Percentiles rank a stretch among this genome's conserved stretches.
These are phyloP conservation scores for Mycena amicta DNA, from an alignment of 768 basidiomycete species.

Conservation along the genomic window DNA sequence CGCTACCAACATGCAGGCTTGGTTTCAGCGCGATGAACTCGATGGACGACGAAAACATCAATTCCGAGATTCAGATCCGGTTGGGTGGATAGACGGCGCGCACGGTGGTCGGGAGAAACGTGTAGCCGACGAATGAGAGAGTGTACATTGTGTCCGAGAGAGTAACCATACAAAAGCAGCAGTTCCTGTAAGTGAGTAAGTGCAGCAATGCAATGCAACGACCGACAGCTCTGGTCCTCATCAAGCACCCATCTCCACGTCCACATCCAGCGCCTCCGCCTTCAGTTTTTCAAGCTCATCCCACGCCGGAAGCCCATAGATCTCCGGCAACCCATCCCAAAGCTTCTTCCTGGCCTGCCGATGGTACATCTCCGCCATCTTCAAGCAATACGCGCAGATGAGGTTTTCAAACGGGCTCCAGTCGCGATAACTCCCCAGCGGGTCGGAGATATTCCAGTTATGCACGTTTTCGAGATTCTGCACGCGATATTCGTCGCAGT, in stretches of 20 bases:
- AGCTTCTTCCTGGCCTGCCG: constrained; percentile 6
- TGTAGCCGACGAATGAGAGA: too few relatives aligned
- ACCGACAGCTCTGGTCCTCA: too few relatives aligned
- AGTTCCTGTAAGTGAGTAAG: too few relatives aligned
- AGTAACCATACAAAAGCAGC: too few relatives aligned
- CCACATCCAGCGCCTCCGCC: constrained; percentile 3
- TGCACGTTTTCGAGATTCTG: constrained; percentile 14
- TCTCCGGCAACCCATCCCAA: constrained; percentile 10
- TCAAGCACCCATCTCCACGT: constrained; percentile 1
- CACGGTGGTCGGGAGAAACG: too few relatives aligned
- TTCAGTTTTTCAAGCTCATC: constrained; percentile 8
- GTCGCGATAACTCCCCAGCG: constrained; percentile 15
- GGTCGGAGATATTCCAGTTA: constrained; percentile 19
- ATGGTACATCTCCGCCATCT: constrained; percentile 9
- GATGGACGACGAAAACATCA: too few relatives aligned
- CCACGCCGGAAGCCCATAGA: constrained; percentile 16
- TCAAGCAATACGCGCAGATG: constrained; percentile 13
- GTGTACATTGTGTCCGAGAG: too few relatives aligned
- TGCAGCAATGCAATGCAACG: too few relatives aligned
- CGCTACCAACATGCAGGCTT: too few relatives aligned
- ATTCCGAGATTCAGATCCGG: too few relatives aligned
- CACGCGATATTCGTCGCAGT: constrained; percentile 11
- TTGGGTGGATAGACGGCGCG: too few relatives aligned
- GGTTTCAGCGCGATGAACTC: too few relatives aligned
- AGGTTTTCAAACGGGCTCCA: constrained; percentile 17